Evolutionary conservation across 768 basidiomycete species (phyloP).

Genomic region (Tricholoma hemisulphureum): DNA sequence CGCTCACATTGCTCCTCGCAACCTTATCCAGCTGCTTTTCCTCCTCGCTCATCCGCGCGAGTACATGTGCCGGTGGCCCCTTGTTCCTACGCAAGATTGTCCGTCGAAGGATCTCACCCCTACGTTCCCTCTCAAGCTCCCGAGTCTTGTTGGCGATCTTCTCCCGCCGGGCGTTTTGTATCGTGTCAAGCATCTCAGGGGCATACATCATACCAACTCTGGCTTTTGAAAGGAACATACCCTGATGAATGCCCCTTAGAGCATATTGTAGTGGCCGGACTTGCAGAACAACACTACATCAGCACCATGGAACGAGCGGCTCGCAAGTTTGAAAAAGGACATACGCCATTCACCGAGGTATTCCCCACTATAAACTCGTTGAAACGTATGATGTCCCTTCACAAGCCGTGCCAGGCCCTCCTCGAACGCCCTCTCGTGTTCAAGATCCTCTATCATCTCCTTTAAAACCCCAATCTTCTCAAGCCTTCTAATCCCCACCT

Average conservation of each 20-base stretch:
- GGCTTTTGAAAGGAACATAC: not conserved
- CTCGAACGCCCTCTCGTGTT: slow-evolving; percentile 37
- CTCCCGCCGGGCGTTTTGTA: slow-evolving; percentile 57
- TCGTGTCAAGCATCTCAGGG: slow-evolving; percentile 44
- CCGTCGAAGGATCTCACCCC: slow-evolving; percentile 55
- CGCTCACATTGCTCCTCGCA: slow-evolving; percentile 46
- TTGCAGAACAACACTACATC: too few relatives aligned
- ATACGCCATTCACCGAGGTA: slow-evolving; percentile 38
- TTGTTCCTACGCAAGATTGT: slow-evolving; percentile 48
- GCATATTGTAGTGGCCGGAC: too few relatives aligned
- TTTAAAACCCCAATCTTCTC: slow-evolving; percentile 30
- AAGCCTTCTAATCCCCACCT: slow-evolving; percentile 40
- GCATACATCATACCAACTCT: slow-evolving; percentile 27
- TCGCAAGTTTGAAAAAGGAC: slow-evolving; percentile 16
- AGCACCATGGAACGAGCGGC: too few relatives aligned
- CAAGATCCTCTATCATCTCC: slow-evolving; percentile 30
- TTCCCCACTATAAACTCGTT: slow-evolving; percentile 11
- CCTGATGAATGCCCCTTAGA: not conserved
- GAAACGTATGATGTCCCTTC: not conserved
- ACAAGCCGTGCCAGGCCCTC: slow-evolving; percentile 18
- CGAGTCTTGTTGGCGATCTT: slow-evolving; percentile 65
- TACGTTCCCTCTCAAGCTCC: slow-evolving; percentile 57
- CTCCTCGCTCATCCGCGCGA: slow-evolving; percentile 49
- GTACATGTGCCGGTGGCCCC: slow-evolving; percentile 64
- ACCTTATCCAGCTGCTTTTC: slow-evolving; percentile 50